Evolutionary conservation across 2,329 filamentous ascomycete genomes (phyloP).

Genomic region (Beauveria pseudobassiana): DNA sequence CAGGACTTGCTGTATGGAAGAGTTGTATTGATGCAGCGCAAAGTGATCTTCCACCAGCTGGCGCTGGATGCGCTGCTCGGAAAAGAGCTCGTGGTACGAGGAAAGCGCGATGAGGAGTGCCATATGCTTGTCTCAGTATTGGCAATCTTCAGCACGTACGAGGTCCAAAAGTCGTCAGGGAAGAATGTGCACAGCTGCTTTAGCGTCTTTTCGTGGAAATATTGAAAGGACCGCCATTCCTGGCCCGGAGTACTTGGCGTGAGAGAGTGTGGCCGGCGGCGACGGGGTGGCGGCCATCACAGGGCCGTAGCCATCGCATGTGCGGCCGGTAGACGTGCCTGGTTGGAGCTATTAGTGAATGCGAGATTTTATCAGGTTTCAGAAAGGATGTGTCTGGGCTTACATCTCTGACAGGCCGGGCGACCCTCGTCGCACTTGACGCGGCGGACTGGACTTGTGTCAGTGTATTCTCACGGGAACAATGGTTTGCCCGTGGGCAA

Average conservation of each 20-base stretch:
- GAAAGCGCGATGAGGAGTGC: constrained; percentile 12
- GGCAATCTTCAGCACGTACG: constrained; percentile 10
- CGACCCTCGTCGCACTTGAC: constrained; percentile 11
- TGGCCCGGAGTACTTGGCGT: neutral
- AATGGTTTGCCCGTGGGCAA: neutral
- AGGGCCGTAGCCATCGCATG: constrained; percentile 9
- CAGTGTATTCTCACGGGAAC: neutral
- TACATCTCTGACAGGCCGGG: constrained; percentile 11
- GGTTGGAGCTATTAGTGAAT: neutral
- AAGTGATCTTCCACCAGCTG: neutral
- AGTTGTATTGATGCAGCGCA: constrained; percentile 10
- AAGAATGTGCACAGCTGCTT: constrained; percentile 9
- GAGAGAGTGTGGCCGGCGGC: neutral
- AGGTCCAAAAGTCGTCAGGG: constrained; percentile 10
- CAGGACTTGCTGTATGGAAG: constrained; percentile 2
- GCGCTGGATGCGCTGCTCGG: neutral
- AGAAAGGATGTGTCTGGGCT: neutral
- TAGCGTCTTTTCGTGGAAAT: constrained; percentile 11
- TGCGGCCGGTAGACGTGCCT: constrained; percentile 12
- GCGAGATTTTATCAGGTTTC: too few species aligned
- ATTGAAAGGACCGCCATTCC: constrained; percentile 12
- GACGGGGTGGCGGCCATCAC: neutral
- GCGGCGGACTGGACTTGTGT: constrained; percentile 2
- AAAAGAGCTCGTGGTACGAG: constrained; percentile 10
- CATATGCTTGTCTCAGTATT: constrained; percentile 10